A percentile compares a stretch with the other conserved stretches of the same genome.
Conservation (phyloP, 106 monocot genomes). For the Platanthera guangdongensis region DNA sequence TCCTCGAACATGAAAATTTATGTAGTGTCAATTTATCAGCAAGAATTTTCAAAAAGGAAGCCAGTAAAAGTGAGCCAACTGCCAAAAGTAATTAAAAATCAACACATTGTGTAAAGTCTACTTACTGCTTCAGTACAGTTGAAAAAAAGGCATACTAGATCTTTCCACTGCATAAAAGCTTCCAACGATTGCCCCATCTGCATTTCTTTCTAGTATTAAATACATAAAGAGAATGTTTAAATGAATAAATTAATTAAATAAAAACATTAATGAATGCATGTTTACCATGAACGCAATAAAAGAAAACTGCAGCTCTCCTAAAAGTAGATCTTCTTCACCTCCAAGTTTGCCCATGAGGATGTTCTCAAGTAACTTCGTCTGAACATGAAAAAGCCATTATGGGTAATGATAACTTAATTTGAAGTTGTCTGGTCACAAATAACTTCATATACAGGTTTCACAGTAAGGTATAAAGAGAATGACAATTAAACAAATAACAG, state of each 20-base stretch:
- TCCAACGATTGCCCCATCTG: conserved; percentile 99
- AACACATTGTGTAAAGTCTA: conserved; percentile 1
- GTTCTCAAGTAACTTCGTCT: conserved; percentile 76
- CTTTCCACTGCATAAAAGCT: conserved; percentile 96
- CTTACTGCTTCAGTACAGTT: conserved; percentile 88
- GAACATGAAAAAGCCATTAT: conserved; percentile 2
- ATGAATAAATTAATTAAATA: not conserved
- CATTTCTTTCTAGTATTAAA: conserved; percentile 11
- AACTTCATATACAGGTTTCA: not conserved
- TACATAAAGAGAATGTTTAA: not conserved
- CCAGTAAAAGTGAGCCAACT: not conserved
- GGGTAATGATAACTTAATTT: not conserved
- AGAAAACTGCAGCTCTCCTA: conserved; percentile 92
- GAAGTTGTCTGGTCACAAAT: not conserved
- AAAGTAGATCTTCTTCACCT: conserved; percentile 61
- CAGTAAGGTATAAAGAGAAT: not conserved
- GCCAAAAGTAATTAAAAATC: not conserved
- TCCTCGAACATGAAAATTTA: not conserved
- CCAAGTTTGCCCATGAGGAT: conserved; percentile 59
- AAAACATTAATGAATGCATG: not conserved
- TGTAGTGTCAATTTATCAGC: not conserved
- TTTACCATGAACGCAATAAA: conserved; percentile 81
- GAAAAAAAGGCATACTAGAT: conserved; percentile 71
- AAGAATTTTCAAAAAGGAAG: not conserved
- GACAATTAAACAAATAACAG: not conserved